Conservation (phyloP, 345 rosid genomes). For the Sonneratia alba region DNA sequence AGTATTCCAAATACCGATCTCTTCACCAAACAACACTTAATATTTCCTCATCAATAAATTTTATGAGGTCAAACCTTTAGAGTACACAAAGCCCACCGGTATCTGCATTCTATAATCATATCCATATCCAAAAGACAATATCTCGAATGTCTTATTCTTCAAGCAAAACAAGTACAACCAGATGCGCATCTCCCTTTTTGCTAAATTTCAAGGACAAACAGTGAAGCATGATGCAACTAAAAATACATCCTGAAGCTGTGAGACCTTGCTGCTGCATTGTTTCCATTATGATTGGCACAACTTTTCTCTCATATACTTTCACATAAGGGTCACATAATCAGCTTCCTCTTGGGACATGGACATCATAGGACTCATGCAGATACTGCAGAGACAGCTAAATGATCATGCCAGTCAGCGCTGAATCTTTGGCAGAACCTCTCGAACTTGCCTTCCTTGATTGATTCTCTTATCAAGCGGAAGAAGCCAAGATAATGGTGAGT, state of each 20-base stretch:
- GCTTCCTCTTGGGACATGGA: background rate
- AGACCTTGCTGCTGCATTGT: background rate
- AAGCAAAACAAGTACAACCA: background rate
- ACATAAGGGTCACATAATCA: background rate
- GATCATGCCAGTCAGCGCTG: conserved; percentile 23
- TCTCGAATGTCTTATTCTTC: background rate
- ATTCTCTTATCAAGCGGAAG: conserved; percentile 43
- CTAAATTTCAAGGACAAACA: background rate
- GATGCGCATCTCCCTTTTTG: background rate
- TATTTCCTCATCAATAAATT: background rate
- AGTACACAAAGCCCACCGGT: background rate
- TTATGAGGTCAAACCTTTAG: background rate
- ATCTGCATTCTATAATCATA: background rate
- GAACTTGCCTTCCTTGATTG: conserved; percentile 45
- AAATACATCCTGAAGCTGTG: background rate
- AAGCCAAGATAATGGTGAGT: conserved; percentile 62
- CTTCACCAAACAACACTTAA: background rate
- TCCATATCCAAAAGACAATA: background rate
- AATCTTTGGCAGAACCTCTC: conserved; percentile 34
- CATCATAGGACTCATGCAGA: conserved; percentile 4
- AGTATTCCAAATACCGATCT: background rate
- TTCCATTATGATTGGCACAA: background rate
- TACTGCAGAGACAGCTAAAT: conserved; percentile 16
- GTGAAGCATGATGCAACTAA: background rate
- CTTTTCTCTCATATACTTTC: background rate